A percentile compares a stretch with the other conserved stretches of the same genome.
Conservation (phyloP, 148 eudicot genomes). For the Drosera capensis region DNA sequence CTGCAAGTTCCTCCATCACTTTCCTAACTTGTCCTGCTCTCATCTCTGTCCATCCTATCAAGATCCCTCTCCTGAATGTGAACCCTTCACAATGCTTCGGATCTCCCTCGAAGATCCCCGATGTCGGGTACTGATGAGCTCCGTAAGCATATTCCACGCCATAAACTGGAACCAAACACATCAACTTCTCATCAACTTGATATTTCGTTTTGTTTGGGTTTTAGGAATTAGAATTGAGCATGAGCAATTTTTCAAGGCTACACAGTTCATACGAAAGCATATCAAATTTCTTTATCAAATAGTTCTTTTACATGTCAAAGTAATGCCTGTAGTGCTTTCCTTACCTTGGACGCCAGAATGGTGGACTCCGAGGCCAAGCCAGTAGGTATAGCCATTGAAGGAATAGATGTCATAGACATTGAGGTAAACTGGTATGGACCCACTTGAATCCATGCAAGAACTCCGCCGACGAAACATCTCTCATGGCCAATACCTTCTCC, state of each 20-base stretch:
- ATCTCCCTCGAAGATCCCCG: constrained; percentile 43
- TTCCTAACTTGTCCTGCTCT: constrained; percentile 18
- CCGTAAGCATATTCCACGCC: constrained; percentile 63
- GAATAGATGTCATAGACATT: constrained; percentile 52
- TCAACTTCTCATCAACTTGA: background rate
- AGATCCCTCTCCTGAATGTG: constrained; percentile 31
- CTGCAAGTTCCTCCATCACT: constrained; percentile 40
- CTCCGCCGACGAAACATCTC: constrained; percentile 32
- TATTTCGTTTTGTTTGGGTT: background rate
- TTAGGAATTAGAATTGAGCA: no score
- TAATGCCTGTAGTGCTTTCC: background rate
- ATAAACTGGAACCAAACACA: constrained; percentile 31
- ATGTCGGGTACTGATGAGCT: constrained; percentile 37
- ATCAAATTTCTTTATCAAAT: no score
- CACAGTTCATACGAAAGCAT: no score
- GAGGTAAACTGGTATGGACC: constrained; percentile 40
- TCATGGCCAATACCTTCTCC: background rate
- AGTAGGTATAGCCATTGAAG: constrained; percentile 46
- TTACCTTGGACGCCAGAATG: constrained; percentile 64
- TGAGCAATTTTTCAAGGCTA: no score
- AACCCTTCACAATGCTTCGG: constrained; percentile 54
- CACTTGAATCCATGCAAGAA: constrained; percentile 20
- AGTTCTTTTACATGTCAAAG: no score
- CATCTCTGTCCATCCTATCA: constrained; percentile 47
- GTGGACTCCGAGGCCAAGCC: constrained; percentile 58